Evolutionary conservation across 202 grass and related monocot species (phyloP), one percentile per base, ranked within the genome.

Genomic region (Zizania palustris): DNA sequence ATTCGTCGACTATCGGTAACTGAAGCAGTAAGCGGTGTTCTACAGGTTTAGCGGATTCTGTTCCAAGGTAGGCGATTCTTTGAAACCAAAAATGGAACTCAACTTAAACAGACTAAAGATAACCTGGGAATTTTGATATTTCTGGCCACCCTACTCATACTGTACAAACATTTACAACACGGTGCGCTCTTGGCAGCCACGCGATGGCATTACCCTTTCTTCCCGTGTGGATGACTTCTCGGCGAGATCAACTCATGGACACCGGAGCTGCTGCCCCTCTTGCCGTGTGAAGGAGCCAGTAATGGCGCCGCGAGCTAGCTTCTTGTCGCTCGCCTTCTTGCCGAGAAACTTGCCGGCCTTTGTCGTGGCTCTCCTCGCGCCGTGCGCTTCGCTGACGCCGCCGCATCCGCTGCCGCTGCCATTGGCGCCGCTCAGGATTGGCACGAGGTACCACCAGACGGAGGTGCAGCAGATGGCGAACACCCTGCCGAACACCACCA

Each of bases 401-500:
- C 28, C 28, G 28, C 28, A 28, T 28, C 28, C 28, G 28, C 28
- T n/a, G 15, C 76, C 77, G 37, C 19, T 35, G 16, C 21, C 71
- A 15, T 60, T 33, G 18, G 28, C 5, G n/a, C 58, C 18, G 34
- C 45, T 86, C 77, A 97, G 75, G 62, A 71, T 77, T 0, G 93
- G 93, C 63, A 89, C 41, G 85, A 91, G 81, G 72, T 97, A 97
- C 93, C 93, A 97, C 90, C 88, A 93, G 4, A 91, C 72, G 67
- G 90, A 81, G 41, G 93, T 83, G 88, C 88, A 97, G 89, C 93
- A 97, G 55, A 97, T 82, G 39, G 93, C 88, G 65, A 93, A 93
- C 75, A 77, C 81, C 67, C 74, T 68, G 45, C 93, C 90, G 71
- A 89, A 93, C 84, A 87, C 77, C 58, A 97, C 83, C 21, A 97